These are phyloP conservation scores for Hirschioporus abietinus DNA, from an alignment of 768 basidiomycete species.

Conservation along the genomic window DNA sequence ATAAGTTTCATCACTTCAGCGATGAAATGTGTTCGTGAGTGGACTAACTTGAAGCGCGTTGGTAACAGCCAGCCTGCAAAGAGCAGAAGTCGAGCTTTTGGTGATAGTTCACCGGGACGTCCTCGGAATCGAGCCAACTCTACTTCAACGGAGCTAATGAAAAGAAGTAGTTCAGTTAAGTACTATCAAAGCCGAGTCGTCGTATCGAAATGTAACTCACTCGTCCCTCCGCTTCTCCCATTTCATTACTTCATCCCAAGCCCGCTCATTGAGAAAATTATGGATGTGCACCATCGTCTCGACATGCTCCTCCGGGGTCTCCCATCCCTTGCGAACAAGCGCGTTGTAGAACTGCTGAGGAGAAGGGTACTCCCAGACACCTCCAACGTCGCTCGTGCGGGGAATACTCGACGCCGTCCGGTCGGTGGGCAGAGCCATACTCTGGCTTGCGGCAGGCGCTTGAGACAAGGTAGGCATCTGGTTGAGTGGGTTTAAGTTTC, in stretches of 20 bases:
- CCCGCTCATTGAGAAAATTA: conserved; percentile 95
- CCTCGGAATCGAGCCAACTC: conserved; percentile 85
- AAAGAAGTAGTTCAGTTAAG: not conserved
- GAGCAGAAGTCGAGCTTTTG: conserved; percentile 86
- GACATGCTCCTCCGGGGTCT: conserved; percentile 92
- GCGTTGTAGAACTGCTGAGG: conserved; percentile 99
- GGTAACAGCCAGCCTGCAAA: conserved; percentile 89
- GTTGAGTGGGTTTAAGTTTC: conserved; percentile 62
- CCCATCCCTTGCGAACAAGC: conserved; percentile 92
- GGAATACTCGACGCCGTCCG: conserved; percentile 86
- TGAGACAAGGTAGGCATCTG: conserved; percentile 87
- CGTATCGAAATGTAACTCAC: conserved; percentile 35
- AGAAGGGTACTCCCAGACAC: conserved; percentile 91
- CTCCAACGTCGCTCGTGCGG: conserved; percentile 37
- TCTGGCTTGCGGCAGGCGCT: conserved; percentile 52
- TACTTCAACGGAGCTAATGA: conserved; percentile 54
- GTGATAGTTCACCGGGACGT: conserved; percentile 87
- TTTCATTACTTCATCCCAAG: conserved; percentile 89
- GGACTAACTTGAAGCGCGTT: conserved; percentile 77
- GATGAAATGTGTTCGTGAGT: not conserved
- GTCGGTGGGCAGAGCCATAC: conserved; percentile 57
- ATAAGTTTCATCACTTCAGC: conserved; percentile 8
- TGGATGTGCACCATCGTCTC: conserved; percentile 98
- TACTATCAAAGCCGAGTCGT: not conserved
- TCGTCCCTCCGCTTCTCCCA: conserved; percentile 76